Base-by-base conservation (phyloP, 768 basidiomycete genomes). In the Tricholoma sp. region DNA sequence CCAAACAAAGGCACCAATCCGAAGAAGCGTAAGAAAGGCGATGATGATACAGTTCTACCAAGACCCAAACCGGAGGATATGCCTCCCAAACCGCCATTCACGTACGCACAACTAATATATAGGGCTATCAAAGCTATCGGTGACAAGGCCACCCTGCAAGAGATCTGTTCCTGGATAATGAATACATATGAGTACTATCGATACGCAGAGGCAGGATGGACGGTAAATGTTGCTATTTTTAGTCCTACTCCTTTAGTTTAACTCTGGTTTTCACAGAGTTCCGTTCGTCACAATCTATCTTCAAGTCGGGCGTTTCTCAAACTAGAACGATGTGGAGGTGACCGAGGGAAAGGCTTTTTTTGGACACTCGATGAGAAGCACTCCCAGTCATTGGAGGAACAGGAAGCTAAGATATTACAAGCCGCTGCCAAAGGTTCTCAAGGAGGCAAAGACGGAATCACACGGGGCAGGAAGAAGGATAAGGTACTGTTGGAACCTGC, bases 281-380 rank as follows among this genome's bases (percentile, higher is more conserved):
- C 96, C 31, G 88, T 98, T 47, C 88, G 94, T 18, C 94, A 98
- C 66, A 95, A 94, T 68, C 73, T 99, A n/a, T 95, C 94, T 1
- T 91, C 93, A 10, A 88, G 89, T 66, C 84, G 87, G 49, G 93
- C 91, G 0, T 99, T 99, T 73, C 78, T 90, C 68, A 98, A 98
- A 71, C 80, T 91, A 69, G 91, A 94, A 57, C 80, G 91, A 31
- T 88, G 85, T 59, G 83, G 85, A 6, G 89, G 92, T 57, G 91
- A 89, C 75, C 81, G 88, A 58, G 89, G 91, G 8, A 97, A 96
- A 69, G 95, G 94, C 1, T 93, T 87, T 61, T 92, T 94, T 60
- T 98, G 95, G 95, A 88, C 89, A 17, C 77, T 97, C 32, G 94
- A 96, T 64, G 85, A 88, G 44, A 80, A 83, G 54, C 78, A 79